A percentile compares a stretch with the other conserved stretches of the same genome.
Conservation (phyloP, 2,329 filamentous ascomycete species). For the Coleophoma eucalyptorum region DNA sequence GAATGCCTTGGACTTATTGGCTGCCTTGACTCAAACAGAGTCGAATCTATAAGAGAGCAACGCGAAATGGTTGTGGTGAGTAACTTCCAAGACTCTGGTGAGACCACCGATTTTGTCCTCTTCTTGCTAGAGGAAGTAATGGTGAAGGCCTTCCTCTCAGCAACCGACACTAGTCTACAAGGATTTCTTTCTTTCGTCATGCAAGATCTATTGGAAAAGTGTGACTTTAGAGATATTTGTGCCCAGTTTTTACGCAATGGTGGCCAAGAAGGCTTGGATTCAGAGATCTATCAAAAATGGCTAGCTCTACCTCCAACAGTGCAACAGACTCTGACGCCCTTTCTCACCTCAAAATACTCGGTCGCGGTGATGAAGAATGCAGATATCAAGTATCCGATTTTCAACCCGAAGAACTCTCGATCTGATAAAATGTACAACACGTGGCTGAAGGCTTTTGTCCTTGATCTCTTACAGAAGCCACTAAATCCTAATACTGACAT, state of each 20-base stretch:
- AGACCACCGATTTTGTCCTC: conserved; percentile 81
- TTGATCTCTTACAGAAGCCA: conserved; percentile 76
- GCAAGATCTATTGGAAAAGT: conserved; percentile 81
- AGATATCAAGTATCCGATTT: conserved; percentile 72
- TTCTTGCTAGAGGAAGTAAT: conserved; percentile 84
- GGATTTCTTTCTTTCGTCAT: conserved; percentile 92
- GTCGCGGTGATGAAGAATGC: conserved; percentile 57
- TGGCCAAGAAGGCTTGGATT: conserved; percentile 40
- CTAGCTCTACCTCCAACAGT: conserved; percentile 70
- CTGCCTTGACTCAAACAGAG: conserved; percentile 84
- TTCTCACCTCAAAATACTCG: conserved; percentile 78
- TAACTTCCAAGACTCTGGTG: conserved; percentile 76
- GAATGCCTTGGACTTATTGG: conserved; percentile 85
- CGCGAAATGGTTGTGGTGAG: conserved; percentile 81
- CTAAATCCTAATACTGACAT: conserved; percentile 71
- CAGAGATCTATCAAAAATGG: conserved; percentile 71
- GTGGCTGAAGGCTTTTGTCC: conserved; percentile 79
- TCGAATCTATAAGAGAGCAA: conserved; percentile 76
- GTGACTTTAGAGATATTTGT: conserved; percentile 62
- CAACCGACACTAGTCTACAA: conserved; percentile 82
- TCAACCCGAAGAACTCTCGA: conserved; percentile 37
- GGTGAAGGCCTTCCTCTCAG: conserved; percentile 87
- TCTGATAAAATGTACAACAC: conserved; percentile 64
- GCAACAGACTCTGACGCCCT: conserved; percentile 81
- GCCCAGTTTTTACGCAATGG: conserved; percentile 22